Evolutionary conservation across 1,284 basidiomycete species (phyloP), one percentile per base, ranked within the genome.

Genomic region (Amylostereum areolatum): DNA sequence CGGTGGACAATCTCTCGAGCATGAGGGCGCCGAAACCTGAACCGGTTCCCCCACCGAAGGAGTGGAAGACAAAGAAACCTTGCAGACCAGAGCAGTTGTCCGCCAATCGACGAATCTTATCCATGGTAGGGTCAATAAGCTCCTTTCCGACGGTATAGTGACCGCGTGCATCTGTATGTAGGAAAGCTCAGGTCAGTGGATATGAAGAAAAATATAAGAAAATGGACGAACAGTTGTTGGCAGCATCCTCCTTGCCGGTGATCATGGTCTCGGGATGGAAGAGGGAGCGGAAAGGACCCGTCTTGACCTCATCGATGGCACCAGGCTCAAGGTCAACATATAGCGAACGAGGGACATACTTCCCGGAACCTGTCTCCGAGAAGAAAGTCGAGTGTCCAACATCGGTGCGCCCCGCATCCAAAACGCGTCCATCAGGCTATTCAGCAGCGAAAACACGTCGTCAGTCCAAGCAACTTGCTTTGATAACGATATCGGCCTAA

Each of bases 41-140:
- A 64, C 97, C 97, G 61, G 96, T 99, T 71, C 97, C 97, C 70
- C 97, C 97, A 66, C 97, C 97, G 65, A 98, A 97, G 42, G 97
- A 99, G 78, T 99, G 97, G 85, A 99, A 99, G 65, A 99, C 93
- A 68, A 99, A 99, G 83, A 99, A 99, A 61, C 97, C 96, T 72
- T 99, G 97, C 42, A 99, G 86, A 67, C 97, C 97, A 42, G 87
- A 86, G 78, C 95, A 97, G 75, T 96, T 97, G 73, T 99, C 97
- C 51, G 96, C 92, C 57, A 99, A 85, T 61, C 92, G 88, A 65
- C 97, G 91, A 58, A 98, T 77, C 69, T 89, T 94, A 74, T 99
- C 97, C 82, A 98, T 92, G 51, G 96, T 94, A 48, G 85, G 80
- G 63, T 90, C 87, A 48, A 93, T 91, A 61, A 89, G 83, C 71